Evolutionary conservation across 345 rosid species (phyloP), one percentile per base, ranked within the genome.

Genomic region (Streptanthus diversifolius): DNA sequence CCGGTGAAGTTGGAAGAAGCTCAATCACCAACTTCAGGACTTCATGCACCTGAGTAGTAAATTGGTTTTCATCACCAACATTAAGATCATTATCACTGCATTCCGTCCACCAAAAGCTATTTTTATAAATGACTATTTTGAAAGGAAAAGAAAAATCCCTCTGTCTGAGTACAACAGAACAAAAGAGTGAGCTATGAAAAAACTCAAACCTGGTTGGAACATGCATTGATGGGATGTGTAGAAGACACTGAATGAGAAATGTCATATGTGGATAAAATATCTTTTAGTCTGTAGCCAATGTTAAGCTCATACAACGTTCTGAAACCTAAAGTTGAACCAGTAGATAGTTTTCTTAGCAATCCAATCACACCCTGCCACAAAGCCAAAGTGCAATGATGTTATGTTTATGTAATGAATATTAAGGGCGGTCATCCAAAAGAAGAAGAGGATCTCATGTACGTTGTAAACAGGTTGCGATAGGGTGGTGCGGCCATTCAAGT

Each of bases 1-100:
- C 76, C 21, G 76, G 65, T 55, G 84, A 71, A 18, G 80, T 52
- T 29, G 97, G 98, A 40, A 93, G 90, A 76, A 93, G 92, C 83
- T 82, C 93, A 78, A 86, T 83, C 24, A 93, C 83, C 89, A 93
- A 78, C 85, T 91, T 93, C 84, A 93, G 80, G 72, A 93, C 89
- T 85, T 89, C 98, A 76, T 83, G 88, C 68, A 91, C 89, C 98
- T 93, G 83, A 49, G 51, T 40, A 45, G 44, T 45, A 47, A 76
- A 71, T 14, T 22, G 29, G 19, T 64, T 62, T 52, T 51, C 44
- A 67, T 30, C 56, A 49, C 30, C 49, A 58, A 36, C 6, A 57
- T 39, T 19, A 57, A 21, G 21, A 71, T 53, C 61, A 47, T 18
- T 18, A 35, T 25, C 74, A 43, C 18, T 40, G 19, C 58, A 57